Evolutionary conservation across 768 basidiomycete genomes (phyloP).

Genomic region (Strobilomyces confusus): DNA sequence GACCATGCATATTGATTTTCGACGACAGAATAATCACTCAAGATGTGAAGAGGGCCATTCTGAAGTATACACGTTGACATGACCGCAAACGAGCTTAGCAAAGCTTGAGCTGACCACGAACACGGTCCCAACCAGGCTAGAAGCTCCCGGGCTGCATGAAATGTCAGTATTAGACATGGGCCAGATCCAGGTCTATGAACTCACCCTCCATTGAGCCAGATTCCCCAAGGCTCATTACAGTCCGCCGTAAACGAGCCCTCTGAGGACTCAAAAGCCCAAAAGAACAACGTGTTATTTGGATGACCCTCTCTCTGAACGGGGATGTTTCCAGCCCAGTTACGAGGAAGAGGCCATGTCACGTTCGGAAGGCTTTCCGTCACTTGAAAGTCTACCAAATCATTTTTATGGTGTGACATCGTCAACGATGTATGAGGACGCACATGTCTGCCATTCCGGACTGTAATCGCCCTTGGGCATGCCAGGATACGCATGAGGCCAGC

Average conservation of each 20-base stretch:
- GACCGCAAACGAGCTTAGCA: background rate
- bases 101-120: conserved; percentile 44
- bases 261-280: conserved; percentile 56
- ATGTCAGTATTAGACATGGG: background rate
- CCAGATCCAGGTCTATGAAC: conserved; percentile 13
- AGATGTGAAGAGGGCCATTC: conserved; percentile 66
- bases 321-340: conserved; percentile 60
- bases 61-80: conserved; percentile 17
- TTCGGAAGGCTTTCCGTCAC: conserved; percentile 57
- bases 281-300: conserved; percentile 64
- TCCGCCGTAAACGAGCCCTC: conserved; percentile 49
- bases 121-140: conserved; percentile 58
- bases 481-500: conserved; percentile 1
- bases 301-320: conserved; percentile 58
- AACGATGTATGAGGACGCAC: conserved; percentile 32
- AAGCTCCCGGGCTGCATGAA: conserved; percentile 53
- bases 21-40: conserved; percentile 42
- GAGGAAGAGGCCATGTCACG: conserved; percentile 45
- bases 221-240: conserved; percentile 55
- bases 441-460: conserved; percentile 32
- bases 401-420: background rate
- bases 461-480: background rate
- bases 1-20: conserved; percentile 56
- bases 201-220: conserved; percentile 72
- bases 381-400: conserved; percentile 44